Evolutionary conservation across 352 stramenopile genomes (phyloP).

Genomic region (Globisporangium okanoganense): DNA sequence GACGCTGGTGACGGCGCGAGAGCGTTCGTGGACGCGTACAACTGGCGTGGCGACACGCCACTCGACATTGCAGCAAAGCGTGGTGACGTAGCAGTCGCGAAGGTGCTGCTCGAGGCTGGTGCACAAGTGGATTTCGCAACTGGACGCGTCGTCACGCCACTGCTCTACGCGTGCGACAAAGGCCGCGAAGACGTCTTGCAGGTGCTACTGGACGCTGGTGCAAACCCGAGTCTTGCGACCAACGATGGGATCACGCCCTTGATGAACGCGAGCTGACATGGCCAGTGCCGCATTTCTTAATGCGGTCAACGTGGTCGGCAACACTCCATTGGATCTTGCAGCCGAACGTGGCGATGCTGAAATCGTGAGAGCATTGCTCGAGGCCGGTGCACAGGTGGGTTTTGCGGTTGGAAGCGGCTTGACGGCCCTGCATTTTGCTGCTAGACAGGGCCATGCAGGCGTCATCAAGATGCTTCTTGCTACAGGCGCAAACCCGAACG

Average conservation of each 20-base stretch:
- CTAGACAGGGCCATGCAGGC: not conserved
- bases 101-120: not conserved
- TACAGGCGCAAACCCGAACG: conserved; percentile 10
- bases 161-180: not conserved
- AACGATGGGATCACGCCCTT: no score
- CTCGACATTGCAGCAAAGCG: not conserved
- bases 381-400: not conserved
- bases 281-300: no score
- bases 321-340: not conserved
- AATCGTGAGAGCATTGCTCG: not conserved
- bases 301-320: no score
- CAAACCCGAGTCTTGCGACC: conserved; percentile 8
- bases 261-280: no score
- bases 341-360: not conserved
- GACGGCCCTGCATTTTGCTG: not conserved
- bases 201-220: not conserved
- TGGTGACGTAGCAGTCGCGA: not conserved
- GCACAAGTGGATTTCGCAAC: not conserved
- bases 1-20: not conserved
- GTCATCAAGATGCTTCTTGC: conserved; percentile 1
- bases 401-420: not conserved
- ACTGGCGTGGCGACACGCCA: not conserved
- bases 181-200: not conserved
- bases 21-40: not conserved
- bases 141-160: not conserved